These are phyloP conservation scores for Ophiostoma pallidulum DNA, from an alignment of 2,329 filamentous ascomycete genomes.

Conservation along the genomic window DNA sequence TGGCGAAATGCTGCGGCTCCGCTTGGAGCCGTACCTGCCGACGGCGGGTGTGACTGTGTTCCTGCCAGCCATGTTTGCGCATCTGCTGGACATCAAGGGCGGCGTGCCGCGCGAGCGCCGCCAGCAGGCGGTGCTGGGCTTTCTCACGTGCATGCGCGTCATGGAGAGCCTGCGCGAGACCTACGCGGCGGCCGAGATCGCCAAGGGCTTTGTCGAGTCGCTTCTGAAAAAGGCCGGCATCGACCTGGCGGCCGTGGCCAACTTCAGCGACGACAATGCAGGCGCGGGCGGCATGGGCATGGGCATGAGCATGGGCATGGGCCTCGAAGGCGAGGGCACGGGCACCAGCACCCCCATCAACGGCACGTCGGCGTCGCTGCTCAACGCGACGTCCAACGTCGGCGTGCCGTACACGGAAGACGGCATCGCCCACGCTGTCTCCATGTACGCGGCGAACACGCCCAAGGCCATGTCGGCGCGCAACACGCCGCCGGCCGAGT, in stretches of 20 bases:
- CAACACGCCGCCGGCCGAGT: conserved; percentile 47
- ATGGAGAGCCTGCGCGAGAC: conserved; percentile 80
- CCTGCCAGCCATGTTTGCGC: conserved; percentile 86
- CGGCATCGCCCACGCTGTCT: conserved; percentile 15
- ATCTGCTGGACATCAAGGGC: conserved; percentile 85
- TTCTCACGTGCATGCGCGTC: conserved; percentile 86
- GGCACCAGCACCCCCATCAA: conserved; percentile 13
- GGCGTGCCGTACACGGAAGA: conserved; percentile 18
- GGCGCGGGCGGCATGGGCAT: conserved; percentile 33
- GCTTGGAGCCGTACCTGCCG: conserved; percentile 70
- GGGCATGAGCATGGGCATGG: conserved; percentile 16
- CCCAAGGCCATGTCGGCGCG: conserved; percentile 22
- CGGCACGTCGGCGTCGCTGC: conserved; percentile 16
- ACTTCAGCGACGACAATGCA: conserved; percentile 35
- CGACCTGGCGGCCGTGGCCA: conserved; percentile 42
- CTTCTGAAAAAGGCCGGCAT: conserved; percentile 82
- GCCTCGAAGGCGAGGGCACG: conserved; percentile 8
- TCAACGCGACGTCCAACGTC: conserved; percentile 18
- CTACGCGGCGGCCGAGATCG: conserved; percentile 90
- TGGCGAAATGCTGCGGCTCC: conserved; percentile 60
- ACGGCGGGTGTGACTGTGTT: conserved; percentile 88
- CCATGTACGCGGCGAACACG: conserved; percentile 13
- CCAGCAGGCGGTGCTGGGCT: conserved; percentile 65
- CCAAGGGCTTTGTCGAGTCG: conserved; percentile 88
- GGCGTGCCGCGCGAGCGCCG: conserved; percentile 67